These are phyloP conservation scores for Stramenopiles sp. DNA, from an alignment of 352 stramenopile genomes.

Conservation along the genomic window DNA sequence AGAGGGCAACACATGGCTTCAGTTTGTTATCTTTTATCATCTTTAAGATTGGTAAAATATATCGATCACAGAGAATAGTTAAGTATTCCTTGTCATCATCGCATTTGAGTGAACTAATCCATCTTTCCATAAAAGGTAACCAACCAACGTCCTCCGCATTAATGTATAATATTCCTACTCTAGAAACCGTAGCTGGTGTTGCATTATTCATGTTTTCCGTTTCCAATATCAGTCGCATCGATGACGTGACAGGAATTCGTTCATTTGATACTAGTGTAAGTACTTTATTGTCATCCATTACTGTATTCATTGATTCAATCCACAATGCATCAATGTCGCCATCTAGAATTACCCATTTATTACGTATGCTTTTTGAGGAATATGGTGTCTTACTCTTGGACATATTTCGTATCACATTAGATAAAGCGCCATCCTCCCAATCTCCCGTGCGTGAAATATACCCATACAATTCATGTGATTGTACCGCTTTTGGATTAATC, in stretches of 20 bases:
- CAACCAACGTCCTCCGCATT: slow-evolving; percentile 77
- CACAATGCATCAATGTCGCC: slow-evolving; percentile 74
- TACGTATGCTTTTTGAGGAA: slow-evolving; percentile 33
- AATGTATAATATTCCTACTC: slow-evolving; percentile 79
- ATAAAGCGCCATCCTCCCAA: slow-evolving; percentile 69
- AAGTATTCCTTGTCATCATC: slow-evolving; percentile 16
- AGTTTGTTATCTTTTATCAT: slow-evolving; percentile 42
- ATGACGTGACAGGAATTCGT: slow-evolving; percentile 53
- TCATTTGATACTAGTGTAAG: slow-evolving; percentile 72
- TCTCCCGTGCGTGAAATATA: slow-evolving; percentile 72
- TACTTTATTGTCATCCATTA: slow-evolving; percentile 87
- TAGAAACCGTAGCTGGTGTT: slow-evolving; percentile 59
- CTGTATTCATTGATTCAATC: slow-evolving; percentile 88
- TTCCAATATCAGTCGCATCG: slow-evolving; percentile 69
- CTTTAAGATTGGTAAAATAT: slow-evolving; percentile 42
- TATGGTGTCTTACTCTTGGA: slow-evolving; percentile 53
- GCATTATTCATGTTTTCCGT: slow-evolving; percentile 73
- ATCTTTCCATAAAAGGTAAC: slow-evolving; percentile 59
- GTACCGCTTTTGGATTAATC: slow-evolving; percentile 64
- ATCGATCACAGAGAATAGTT: slow-evolving; percentile 55
- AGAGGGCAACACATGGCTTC: slow-evolving; percentile 52
- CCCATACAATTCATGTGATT: slow-evolving; percentile 60
- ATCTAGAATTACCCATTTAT: slow-evolving; percentile 66
- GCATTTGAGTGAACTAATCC: slow-evolving; percentile 24
- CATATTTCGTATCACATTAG: slow-evolving; percentile 60